A percentile compares a stretch with the other conserved stretches of the same genome.
Conservation (phyloP, 2,329 filamentous ascomycete species). For the Exophiala alcalophila region DNA sequence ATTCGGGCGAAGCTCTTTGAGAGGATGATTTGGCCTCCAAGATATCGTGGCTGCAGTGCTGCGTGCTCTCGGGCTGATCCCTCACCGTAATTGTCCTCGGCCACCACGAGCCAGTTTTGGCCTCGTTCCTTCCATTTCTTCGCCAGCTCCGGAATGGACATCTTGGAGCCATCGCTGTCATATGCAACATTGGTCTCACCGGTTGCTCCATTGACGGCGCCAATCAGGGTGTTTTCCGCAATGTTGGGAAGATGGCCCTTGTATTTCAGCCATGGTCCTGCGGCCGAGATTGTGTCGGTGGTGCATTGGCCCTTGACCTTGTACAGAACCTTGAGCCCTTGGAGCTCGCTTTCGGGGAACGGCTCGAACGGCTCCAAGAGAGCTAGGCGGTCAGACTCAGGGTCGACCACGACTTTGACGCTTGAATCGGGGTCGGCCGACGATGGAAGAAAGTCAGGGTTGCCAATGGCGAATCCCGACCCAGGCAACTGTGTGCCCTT, state of each 20-base stretch:
- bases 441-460: slow-evolving; percentile 69
- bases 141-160: slow-evolving; percentile 83
- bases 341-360: slow-evolving; percentile 74
- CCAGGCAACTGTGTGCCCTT: slow-evolving; percentile 59
- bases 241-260: slow-evolving; percentile 99
- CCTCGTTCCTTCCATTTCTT: slow-evolving; percentile 74
- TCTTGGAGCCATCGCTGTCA: slow-evolving; percentile 71
- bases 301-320: slow-evolving; percentile 98
- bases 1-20: slow-evolving; percentile 87
- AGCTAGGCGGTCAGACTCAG: slow-evolving; percentile 85
- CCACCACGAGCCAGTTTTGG: slow-evolving; percentile 86
- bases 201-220: slow-evolving; percentile 86
- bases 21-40: slow-evolving; percentile 79
- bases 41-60: slow-evolving; percentile 83
- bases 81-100: slow-evolving; percentile 96
- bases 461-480: slow-evolving; percentile 77
- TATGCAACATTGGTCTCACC: slow-evolving; percentile 90
- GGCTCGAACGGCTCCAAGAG: slow-evolving; percentile 84
- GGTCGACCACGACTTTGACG: slow-evolving; percentile 73
- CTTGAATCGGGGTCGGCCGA: slow-evolving; percentile 68
- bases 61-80: slow-evolving; percentile 87
- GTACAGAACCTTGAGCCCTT: slow-evolving; percentile 79
- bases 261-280: slow-evolving; percentile 97
- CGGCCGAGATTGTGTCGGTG: slow-evolving; percentile 96
- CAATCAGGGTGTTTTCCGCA: slow-evolving; percentile 93